Evolutionary conservation across 805 yeast species (phyloP), one percentile per base, ranked within the genome.

Genomic region (Schwanniomyces yamadae): DNA sequence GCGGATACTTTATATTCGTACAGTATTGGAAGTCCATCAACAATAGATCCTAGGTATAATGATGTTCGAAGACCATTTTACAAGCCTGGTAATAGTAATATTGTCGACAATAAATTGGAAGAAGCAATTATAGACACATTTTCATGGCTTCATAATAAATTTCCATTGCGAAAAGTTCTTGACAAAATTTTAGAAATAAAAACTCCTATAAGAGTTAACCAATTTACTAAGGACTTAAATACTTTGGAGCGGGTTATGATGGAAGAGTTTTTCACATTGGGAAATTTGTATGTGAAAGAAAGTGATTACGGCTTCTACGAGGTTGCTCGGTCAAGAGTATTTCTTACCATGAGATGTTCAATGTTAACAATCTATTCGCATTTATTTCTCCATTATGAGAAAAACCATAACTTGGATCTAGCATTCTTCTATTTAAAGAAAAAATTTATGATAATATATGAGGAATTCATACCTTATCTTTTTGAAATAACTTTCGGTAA

Each of bases 371-470:
- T 65, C 4, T 59, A 61, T 28, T 61, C 58, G 33, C 70, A 66
- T 38, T 44, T 70, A 6, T 57, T 63, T 33, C 41, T 67, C 23
- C 52, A 59, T 34, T 69, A 57, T 37, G 72, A 71, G 28, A 40
- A 42, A 12, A 28, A 23, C 11, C 36, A 44, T 23, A 43, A 46
- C 11, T 55, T 66, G 39, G 52, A 50, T n/a, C 54, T 61, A 18
- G 58, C 65, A 4, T 61, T 50, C 33, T 63, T 49, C 37, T 58
- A 64, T 29, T 36, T 58, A 36, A 57, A 58, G 31, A 62, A 61
- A 32, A 41, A 61, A 5, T 17, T 61, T 16, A 39, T 39, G 4
- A 34, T 46, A 13, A 31, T 41, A 3, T 45, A 54, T 27, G 46
- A 52, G 30, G 63, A 59, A 34, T 32, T 63, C 10, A 34, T 52